Evolutionary conservation across 2,329 filamentous ascomycete species (phyloP).

Genomic region (Dothistroma septosporum): DNA sequence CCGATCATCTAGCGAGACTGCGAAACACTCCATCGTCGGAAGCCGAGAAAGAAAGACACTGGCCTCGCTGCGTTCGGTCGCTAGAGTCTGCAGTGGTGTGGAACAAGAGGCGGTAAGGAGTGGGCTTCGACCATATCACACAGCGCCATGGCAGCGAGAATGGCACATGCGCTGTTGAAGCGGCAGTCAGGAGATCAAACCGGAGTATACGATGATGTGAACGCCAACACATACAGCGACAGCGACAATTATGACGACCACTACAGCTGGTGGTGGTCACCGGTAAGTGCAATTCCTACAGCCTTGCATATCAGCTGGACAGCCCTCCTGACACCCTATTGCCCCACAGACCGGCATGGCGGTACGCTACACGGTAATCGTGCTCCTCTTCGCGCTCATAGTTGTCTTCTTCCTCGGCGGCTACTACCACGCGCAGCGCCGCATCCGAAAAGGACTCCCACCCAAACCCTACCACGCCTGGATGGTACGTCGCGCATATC

Average conservation of each 20-base stretch:
- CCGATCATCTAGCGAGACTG: neutral
- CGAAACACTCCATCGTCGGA: neutral
- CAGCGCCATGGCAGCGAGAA: neutral
- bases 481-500: slow-evolving; percentile 29
- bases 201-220: neutral
- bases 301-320: neutral
- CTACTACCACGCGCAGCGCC: slow-evolving; percentile 64
- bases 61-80: too few relatives aligned
- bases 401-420: slow-evolving; percentile 62
- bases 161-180: slow-evolving; percentile 1
- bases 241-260: neutral
- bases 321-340: slow-evolving; percentile 1
- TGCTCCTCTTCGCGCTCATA: slow-evolving; percentile 56
- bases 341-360: slow-evolving; percentile 42
- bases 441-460: slow-evolving; percentile 61
- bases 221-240: neutral
- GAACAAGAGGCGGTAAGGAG: neutral
- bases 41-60: neutral
- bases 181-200: neutral
- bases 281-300: slow-evolving; percentile 16
- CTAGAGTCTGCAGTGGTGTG: neutral
- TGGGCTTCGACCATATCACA: neutral
- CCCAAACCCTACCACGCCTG: slow-evolving; percentile 66
- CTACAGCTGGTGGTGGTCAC: slow-evolving; percentile 26
- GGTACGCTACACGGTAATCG: slow-evolving; percentile 69